A percentile compares a stretch with the other conserved stretches of the same genome.
Evolutionary conservation across 768 basidiomycete species (phyloP).

Genomic region (Auricularia auricula-judae): DNA sequence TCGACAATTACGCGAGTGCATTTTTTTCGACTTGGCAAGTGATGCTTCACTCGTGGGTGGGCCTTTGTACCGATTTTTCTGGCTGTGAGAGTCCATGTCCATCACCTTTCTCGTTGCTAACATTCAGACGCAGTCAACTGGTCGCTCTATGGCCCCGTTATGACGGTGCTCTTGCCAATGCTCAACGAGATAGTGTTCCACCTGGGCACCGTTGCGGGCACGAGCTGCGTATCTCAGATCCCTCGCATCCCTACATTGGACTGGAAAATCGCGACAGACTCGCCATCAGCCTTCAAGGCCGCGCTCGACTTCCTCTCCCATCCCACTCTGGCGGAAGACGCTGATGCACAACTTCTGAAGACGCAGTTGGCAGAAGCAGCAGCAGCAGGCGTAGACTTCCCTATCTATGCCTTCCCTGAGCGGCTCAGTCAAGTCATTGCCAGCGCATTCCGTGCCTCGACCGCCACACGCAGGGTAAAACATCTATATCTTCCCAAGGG

Average conservation of each 20-base stretch:
- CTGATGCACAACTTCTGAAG: not conserved
- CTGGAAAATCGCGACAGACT: not conserved
- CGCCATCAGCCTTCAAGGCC: not conserved
- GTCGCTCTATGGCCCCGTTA: slow-evolving; percentile 36
- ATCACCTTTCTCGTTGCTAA: not conserved
- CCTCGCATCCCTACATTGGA: not conserved
- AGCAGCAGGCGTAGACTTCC: not conserved
- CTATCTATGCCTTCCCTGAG: not conserved
- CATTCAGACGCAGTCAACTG: slow-evolving; percentile 37
- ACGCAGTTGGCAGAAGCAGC: not conserved
- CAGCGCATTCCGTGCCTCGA: not conserved
- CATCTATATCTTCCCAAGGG: not conserved
- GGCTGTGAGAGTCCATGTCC: not conserved
- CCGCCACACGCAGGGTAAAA: not conserved
- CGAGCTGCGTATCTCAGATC: not conserved
- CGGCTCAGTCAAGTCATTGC: not conserved
- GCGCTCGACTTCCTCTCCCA: not conserved
- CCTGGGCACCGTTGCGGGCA: slow-evolving; percentile 4
- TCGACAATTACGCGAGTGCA: slow-evolving; percentile 31
- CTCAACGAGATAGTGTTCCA: slow-evolving; percentile 28
- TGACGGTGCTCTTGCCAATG: slow-evolving; percentile 29
- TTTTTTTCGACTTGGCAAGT: not conserved
- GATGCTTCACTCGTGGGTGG: not conserved
- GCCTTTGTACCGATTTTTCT: not conserved
- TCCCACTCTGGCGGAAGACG: not conserved